A percentile compares a stretch with the other conserved stretches of the same genome.
Conservation (phyloP, 2,329 filamentous ascomycete species). For the Basipetospora chlamydospora region DNA sequence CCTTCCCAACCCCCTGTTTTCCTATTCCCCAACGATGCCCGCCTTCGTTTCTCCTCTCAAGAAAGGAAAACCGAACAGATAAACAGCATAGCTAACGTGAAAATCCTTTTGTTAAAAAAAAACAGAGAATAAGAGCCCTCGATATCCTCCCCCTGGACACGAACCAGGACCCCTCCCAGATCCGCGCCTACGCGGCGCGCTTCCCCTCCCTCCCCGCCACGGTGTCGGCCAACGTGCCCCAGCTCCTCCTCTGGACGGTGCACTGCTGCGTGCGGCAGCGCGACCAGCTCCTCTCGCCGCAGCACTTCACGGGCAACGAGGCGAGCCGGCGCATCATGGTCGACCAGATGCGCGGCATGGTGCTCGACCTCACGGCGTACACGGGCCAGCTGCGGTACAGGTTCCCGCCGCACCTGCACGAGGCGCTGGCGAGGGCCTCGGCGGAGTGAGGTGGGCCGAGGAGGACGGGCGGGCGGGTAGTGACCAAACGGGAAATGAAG, state of each 20-base stretch:
- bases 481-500: too few species aligned
- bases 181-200: constrained; percentile 66
- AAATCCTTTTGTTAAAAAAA: neutral
- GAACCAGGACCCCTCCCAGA: constrained; percentile 57
- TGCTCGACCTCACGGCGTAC: constrained; percentile 84
- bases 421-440: constrained; percentile 70
- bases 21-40: constrained; percentile 5
- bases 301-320: constrained; percentile 62
- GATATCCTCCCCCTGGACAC: constrained; percentile 70
- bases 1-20: neutral
- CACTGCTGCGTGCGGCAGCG: constrained; percentile 70
- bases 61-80: neutral
- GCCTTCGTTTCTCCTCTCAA: neutral
- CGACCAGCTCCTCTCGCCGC: constrained; percentile 51
- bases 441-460: constrained; percentile 36
- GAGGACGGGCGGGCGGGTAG: neutral
- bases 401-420: constrained; percentile 73
- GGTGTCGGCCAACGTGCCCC: constrained; percentile 78
- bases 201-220: constrained; percentile 68
- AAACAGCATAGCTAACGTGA: constrained; percentile 3
- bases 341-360: constrained; percentile 61
- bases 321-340: constrained; percentile 49
- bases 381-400: constrained; percentile 85
- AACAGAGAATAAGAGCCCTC: constrained; percentile 55
- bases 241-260: constrained; percentile 88